A percentile compares a stretch with the other conserved stretches of the same genome.
phyloP scores from a whole-genome alignment of 2,329 filamentous ascomycete species.

The Fusarium chuoi region DNA sequence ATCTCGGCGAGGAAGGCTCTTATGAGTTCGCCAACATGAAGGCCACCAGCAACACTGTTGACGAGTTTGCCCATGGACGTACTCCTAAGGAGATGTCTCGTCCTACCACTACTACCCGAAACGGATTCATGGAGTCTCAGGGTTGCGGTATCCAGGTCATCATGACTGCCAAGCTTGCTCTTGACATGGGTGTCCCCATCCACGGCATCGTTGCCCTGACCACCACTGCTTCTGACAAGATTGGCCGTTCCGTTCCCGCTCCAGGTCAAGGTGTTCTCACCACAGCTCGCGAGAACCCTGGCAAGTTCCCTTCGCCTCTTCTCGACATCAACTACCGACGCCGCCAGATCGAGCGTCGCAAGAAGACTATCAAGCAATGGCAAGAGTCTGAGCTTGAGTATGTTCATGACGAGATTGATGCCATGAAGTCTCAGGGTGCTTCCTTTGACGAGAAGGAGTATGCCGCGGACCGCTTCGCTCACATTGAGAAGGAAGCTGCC shows the following conservation, averaged over 20 bases:
- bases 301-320: conserved; percentile 94
- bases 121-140: conserved; percentile 99
- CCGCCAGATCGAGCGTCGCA: conserved; percentile 92
- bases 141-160: conserved; percentile 98
- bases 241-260: conserved; percentile 94
- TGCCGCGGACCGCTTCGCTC: conserved; percentile 81
- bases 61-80: conserved; percentile 94
- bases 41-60: conserved; percentile 96
- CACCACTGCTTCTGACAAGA: conserved; percentile 98
- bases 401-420: conserved; percentile 89
- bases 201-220: conserved; percentile 94
- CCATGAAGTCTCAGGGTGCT: conserved; percentile 83
- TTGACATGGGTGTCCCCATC: conserved; percentile 99
- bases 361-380: conserved; percentile 95
- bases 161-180: conserved; percentile 94
- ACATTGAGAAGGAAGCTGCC: conserved; percentile 86
- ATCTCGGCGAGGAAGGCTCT: conserved; percentile 98
- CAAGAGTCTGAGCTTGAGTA: conserved; percentile 95
- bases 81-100: conserved; percentile 98
- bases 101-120: conserved; percentile 94
- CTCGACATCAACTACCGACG: conserved; percentile 98
- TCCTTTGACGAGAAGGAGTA: conserved; percentile 87
- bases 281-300: conserved; percentile 87
- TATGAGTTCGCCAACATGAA: conserved; percentile 99
- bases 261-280: conserved; percentile 97